phyloP scores from a whole-genome alignment of 1,284 basidiomycete genomes.

The Trichosporon faecale region DNA sequence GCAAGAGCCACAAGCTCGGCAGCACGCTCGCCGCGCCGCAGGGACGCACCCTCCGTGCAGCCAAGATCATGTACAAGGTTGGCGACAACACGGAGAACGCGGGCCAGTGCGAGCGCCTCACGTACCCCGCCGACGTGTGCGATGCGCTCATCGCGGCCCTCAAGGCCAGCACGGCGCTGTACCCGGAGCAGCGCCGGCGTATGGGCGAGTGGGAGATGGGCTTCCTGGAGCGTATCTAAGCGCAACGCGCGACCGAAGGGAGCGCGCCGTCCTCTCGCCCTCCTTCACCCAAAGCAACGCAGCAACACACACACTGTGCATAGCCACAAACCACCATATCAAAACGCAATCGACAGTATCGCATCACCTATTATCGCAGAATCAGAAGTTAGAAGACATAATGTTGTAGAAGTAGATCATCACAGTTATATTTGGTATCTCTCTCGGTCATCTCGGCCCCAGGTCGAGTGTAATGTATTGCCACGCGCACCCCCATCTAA shows the following conservation, averaged over 20 bases:
- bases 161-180: constrained; percentile 33
- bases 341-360: not conserved
- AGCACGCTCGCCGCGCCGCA: not conserved
- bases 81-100: constrained; percentile 17
- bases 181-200: constrained; percentile 31
- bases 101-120: constrained; percentile 37
- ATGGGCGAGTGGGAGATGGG: constrained; percentile 44
- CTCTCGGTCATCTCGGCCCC: not conserved
- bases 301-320: too few relatives aligned
- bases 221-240: constrained; percentile 37
- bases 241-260: not conserved
- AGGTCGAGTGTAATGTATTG: not conserved
- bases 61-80: constrained; percentile 44
- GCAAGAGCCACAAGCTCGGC: constrained; percentile 7
- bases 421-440: not conserved
- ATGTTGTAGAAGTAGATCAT: not conserved
- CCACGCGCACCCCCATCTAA: not conserved
- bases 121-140: constrained; percentile 38
- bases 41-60: constrained; percentile 27
- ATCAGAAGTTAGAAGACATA: not conserved
- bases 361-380: not conserved
- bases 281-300: too few relatives aligned
- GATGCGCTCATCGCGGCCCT: constrained; percentile 31
- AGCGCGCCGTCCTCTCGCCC: not conserved
- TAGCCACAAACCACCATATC: not conserved